Evolutionary conservation across 768 basidiomycete genomes (phyloP).

Genomic region (Gautieria morchelliformis): DNA sequence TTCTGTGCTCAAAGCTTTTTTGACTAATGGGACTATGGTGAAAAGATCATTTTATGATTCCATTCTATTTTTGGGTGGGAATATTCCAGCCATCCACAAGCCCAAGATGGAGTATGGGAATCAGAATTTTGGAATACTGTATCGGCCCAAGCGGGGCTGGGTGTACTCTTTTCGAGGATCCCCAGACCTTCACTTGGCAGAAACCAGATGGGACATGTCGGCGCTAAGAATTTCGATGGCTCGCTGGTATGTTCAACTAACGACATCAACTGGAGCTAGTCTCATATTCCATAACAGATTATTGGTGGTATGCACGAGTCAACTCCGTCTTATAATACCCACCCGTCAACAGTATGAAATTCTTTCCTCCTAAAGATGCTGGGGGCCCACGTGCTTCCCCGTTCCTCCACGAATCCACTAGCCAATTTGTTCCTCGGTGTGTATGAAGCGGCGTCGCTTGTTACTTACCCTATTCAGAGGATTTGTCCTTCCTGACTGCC

Average conservation of each 20-base stretch:
- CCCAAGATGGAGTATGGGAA: not conserved
- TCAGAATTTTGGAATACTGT: constrained; percentile 30
- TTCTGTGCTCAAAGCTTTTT: constrained; percentile 34
- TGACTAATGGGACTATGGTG: constrained; percentile 30
- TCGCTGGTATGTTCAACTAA: not conserved
- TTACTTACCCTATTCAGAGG: not conserved
- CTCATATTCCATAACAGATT: constrained; percentile 34
- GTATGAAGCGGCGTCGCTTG: not conserved
- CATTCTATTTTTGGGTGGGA: constrained; percentile 12
- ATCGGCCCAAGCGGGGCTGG: constrained; percentile 13
- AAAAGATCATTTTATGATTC: not conserved
- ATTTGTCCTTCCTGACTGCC: constrained; percentile 41
- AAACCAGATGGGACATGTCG: constrained; percentile 33
- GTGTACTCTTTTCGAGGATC: constrained; percentile 29
- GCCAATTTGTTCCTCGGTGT: constrained; percentile 3
- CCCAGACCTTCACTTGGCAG: constrained; percentile 24
- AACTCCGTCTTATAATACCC: constrained; percentile 21
- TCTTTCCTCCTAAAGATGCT: constrained; percentile 23
- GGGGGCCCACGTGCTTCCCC: constrained; percentile 13
- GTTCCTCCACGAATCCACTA: not conserved
- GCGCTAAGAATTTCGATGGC: constrained; percentile 16
- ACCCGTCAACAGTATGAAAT: constrained; percentile 23
- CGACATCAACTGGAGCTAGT: not conserved
- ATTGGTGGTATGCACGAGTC: constrained; percentile 34
- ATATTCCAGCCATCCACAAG: constrained; percentile 1